Conservation (phyloP, 306 rosid species). For the Inga leiocalycina region DNA sequence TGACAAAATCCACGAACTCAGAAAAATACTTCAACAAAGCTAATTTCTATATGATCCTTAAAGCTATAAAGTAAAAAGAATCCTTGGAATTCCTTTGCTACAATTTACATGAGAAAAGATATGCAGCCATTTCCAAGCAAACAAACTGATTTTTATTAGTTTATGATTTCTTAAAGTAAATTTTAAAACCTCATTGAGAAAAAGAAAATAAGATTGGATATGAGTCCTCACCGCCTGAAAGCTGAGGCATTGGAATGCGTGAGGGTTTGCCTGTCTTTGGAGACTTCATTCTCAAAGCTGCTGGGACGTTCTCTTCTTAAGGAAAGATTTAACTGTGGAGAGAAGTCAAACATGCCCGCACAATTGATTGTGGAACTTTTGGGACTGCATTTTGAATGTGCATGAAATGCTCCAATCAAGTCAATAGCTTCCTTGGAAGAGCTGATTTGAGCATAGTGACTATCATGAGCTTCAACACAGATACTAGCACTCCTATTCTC, state of each 20-base stretch:
- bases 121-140: constrained; percentile 7
- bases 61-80: neutral
- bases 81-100: no score
- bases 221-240: constrained; percentile 66
- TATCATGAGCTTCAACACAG: constrained; percentile 63
- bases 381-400: constrained; percentile 46
- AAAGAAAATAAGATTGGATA: constrained; percentile 9
- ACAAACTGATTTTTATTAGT: neutral
- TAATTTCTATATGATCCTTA: neutral
- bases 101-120: no score
- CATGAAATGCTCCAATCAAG: constrained; percentile 64
- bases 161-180: constrained; percentile 9
- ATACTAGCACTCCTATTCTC: constrained; percentile 47
- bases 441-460: constrained; percentile 49
- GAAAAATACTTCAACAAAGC: neutral
- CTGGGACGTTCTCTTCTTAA: constrained; percentile 65
- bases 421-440: constrained; percentile 64
- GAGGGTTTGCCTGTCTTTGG: constrained; percentile 68
- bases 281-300: constrained; percentile 53
- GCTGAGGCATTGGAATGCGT: constrained; percentile 84
- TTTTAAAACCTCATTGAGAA: neutral
- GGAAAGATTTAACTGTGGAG: constrained; percentile 83
- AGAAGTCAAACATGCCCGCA: constrained; percentile 50
- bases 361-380: constrained; percentile 54
- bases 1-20: neutral